These are phyloP conservation scores for Puccinia triticina DNA, from an alignment of 1,284 basidiomycete species.

Conservation along the genomic window DNA sequence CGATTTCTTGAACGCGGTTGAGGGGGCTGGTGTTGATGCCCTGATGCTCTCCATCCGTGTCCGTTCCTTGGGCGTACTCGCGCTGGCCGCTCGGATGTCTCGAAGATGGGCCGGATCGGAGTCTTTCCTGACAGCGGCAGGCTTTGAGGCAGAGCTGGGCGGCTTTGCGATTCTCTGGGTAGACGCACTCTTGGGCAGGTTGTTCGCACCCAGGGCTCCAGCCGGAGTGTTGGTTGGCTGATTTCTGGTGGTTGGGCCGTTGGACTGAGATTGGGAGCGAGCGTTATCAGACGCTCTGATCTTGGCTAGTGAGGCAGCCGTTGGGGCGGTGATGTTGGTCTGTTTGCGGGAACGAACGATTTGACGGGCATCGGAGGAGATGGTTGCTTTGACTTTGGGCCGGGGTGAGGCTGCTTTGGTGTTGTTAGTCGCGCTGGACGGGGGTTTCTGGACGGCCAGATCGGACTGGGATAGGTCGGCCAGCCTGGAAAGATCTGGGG, in stretches of 20 bases:
- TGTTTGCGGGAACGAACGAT: conserved; percentile 19
- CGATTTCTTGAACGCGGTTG: neutral
- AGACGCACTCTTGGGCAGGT: neutral
- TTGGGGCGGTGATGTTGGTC: conserved; percentile 41
- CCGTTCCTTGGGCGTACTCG: neutral
- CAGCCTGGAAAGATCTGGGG: conserved; percentile 6
- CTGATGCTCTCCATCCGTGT: neutral
- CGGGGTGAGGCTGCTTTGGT: neutral
- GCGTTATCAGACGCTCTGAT: conserved; percentile 11
- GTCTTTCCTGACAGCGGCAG: neutral
- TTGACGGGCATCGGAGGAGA: conserved; percentile 13
- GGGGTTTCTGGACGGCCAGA: conserved; percentile 20
- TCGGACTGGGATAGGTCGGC: conserved; percentile 11
- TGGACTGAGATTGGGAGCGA: conserved; percentile 2
- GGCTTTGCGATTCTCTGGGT: neutral
- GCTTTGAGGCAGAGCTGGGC: neutral
- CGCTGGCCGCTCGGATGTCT: neutral
- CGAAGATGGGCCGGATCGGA: neutral
- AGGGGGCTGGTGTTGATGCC: neutral
- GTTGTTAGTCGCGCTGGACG: neutral
- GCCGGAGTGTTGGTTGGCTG: neutral
- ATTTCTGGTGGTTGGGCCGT: neutral
- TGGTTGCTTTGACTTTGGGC: conserved; percentile 15
- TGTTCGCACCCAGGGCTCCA: neutral
- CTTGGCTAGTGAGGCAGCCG: conserved; percentile 45